Evolutionary conservation across 805 yeast genomes (phyloP), one percentile per base, ranked within the genome.

Genomic region (Zygosaccharomyces bisporus): DNA sequence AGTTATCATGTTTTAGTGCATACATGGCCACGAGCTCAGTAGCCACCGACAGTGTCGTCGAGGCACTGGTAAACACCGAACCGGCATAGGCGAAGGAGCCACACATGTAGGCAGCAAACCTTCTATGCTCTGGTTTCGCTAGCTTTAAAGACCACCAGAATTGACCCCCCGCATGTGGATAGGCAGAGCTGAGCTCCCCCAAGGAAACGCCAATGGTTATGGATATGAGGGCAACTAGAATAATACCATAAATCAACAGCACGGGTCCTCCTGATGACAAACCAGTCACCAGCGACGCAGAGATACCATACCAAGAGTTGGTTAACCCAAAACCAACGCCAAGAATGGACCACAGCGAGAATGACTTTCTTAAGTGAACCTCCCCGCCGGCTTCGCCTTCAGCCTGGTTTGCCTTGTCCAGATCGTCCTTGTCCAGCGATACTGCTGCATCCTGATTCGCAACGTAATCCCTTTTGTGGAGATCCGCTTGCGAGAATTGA

Each of bases 21-120:
- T 64, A 66, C 74, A 81, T 74, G 0, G 83, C 86, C 34, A 77
- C 76, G 23, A 77, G 51, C 41, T 74, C 71, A 4, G 76, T 67
- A 9, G 81, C 83, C 31, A 78, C 74, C 6, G 82, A 70, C 33
- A 81, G 61, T 2, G 81, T 75, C 8, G 80, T 80, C 0, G 84
- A 77, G 12, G 85, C 83, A 54, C 78, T 72, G 17, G 85, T 79
- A 58, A 81, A 80, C 3, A 81, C 72, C 2, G 84, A 63, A 4
- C 86, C 86, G 4, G 80, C 77, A 72, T 79, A 77, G 2, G 84
- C 84, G 49, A 79, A 73, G 6, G 81, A 75, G 10, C 85, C 86
- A 55, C 84, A 78, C 60, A 77, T 46, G 53, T 77, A 81, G 2
- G 85, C 79, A 33, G 72, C 68, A 45, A 78, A 74, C 17, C 71